Evolutionary conservation across 805 yeast genomes (phyloP), one percentile per base, ranked within the genome.

Genomic region (Clavispora asparagi): DNA sequence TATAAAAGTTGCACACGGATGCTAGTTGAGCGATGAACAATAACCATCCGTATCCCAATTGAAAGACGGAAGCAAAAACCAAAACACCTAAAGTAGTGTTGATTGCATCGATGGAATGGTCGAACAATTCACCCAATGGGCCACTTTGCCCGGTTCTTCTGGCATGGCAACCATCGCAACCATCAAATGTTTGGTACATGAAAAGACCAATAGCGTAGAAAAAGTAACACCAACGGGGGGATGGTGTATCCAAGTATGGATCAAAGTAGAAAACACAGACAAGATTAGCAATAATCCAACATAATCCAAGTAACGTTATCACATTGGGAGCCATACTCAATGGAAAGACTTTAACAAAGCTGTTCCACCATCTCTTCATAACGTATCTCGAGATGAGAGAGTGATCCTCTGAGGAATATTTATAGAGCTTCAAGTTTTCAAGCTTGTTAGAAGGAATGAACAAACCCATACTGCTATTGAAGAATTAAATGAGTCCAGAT

Each of bases 121-220:
- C 98, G 61, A 92, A 92, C 47, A 91, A 73, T 63, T 91, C 98
- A 30, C 98, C 98, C 57, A 91, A 70, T 1, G 98, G 97, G 3
- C 97, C 94, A 51, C 88, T 79, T 65, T 89, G 95, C n/a, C 95
- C 95, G 1, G 97, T 91, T 59, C 92, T 80, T 61, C 98, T 81
- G 23, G 97, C 97, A 64, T 91, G 98, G 52, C 86, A 78, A 5
- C 98, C 98, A 65, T 91, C 98, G 65, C 96, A 87, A 0, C 96
- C 96, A 64, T 91, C 98, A 63, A 91, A 89, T 0, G 97, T 91
- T 63, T 91, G 98, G 64, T 91, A 91, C 76, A 90, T 70, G 61
- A 91, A 90, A 54, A 91, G 68, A 6, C 95, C 92, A 51, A 86
- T 60, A 0, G 95, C 97, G 62, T 87, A 87, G 39, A 83, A 69